phyloP scores from a whole-genome alignment of 805 yeast species.

The Ogataea nitratoaversa region DNA sequence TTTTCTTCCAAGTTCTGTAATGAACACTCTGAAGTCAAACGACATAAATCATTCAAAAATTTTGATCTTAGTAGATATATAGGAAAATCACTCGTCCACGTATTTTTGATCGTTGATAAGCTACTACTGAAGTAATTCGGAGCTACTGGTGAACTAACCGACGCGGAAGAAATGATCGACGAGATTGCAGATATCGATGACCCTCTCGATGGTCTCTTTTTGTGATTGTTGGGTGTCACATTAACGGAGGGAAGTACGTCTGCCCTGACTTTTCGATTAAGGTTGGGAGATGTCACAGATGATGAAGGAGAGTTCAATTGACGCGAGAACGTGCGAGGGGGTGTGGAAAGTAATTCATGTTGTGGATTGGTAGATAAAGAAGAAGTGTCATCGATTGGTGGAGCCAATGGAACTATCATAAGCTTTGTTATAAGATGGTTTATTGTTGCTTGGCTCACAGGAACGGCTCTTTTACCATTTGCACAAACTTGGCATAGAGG shows the following conservation, averaged over 20 bases:
- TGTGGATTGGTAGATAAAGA: background rate
- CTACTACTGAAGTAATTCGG: conserved; percentile 2
- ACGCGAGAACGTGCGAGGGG: background rate
- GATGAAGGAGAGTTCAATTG: background rate
- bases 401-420: conserved; percentile 7
- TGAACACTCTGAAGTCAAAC: conserved; percentile 10
- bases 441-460: conserved; percentile 14
- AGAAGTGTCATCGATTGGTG: background rate
- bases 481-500: conserved; percentile 26
- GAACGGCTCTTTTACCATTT: conserved; percentile 17
- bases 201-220: conserved; percentile 30
- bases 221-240: conserved; percentile 13
- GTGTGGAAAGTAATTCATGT: background rate
- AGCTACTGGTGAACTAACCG: conserved; percentile 13
- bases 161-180: conserved; percentile 31
- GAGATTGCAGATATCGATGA: conserved; percentile 31
- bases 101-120: background rate
- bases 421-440: conserved; percentile 19
- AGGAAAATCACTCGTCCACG: conserved; percentile 16
- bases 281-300: background rate
- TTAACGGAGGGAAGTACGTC: conserved; percentile 1
- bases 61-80: conserved; percentile 17
- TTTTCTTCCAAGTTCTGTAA: conserved; percentile 2
- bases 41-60: conserved; percentile 19
- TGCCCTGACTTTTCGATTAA: background rate